phyloP scores from a whole-genome alignment of 2,329 filamentous ascomycete genomes.

The Achaetomium macrosporum region DNA sequence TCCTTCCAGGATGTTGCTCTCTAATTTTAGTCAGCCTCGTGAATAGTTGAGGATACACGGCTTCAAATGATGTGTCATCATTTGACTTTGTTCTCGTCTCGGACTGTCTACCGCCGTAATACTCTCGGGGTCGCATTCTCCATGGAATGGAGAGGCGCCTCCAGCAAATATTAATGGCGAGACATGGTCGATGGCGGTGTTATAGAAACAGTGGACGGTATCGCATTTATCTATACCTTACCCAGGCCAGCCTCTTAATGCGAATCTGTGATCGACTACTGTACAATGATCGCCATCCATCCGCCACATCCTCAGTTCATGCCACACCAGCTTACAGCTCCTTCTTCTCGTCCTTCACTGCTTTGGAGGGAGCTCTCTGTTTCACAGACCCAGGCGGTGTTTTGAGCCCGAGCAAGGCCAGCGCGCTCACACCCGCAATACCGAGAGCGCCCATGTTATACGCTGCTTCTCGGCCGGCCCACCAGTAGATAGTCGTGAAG shows the following conservation, averaged over 20 bases:
- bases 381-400: constrained; percentile 44
- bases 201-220: too few relatives aligned
- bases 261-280: neutral
- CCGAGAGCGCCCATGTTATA: constrained; percentile 76
- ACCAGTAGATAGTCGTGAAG: constrained; percentile 97
- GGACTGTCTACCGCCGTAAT: too few relatives aligned
- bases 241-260: neutral
- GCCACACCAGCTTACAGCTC: constrained; percentile 13
- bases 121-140: too few relatives aligned
- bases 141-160: too few relatives aligned
- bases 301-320: neutral
- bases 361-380: neutral
- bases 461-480: constrained; percentile 82
- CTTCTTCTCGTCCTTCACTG: constrained; percentile 17
- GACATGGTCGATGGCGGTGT: too few relatives aligned
- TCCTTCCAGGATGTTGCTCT: constrained; percentile 62
- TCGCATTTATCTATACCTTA: neutral
- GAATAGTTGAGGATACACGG: neutral
- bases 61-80: neutral
- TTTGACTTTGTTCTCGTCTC: too few relatives aligned
- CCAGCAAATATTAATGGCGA: too few relatives aligned
- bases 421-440: constrained; percentile 65
- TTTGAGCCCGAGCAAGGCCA: constrained; percentile 68
- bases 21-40: constrained; percentile 28
- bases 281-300: neutral